Evolutionary conservation across 805 yeast species (phyloP).

Genomic region (Monosporozyma servazzii): DNA sequence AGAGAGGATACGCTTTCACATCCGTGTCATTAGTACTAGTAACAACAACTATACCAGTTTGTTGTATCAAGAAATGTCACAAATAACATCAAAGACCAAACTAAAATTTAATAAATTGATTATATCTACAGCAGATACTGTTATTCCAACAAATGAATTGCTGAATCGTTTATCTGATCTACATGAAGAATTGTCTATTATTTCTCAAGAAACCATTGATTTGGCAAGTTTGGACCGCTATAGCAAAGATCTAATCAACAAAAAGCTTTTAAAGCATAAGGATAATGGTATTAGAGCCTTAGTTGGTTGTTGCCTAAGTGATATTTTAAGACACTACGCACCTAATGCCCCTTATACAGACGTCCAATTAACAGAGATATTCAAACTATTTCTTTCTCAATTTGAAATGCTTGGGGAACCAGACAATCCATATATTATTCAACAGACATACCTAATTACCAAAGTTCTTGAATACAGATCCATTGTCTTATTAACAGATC

Average conservation of each 20-base stretch:
- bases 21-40: not conserved
- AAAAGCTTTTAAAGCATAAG: constrained; percentile 49
- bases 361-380: constrained; percentile 50
- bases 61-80: not conserved
- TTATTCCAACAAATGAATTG: constrained; percentile 55
- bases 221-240: constrained; percentile 36
- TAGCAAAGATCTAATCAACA: constrained; percentile 45
- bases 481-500: constrained; percentile 63
- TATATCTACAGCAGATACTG: constrained; percentile 46
- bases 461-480: constrained; percentile 68
- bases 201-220: constrained; percentile 54
- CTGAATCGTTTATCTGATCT: constrained; percentile 46
- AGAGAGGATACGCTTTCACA: not conserved
- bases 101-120: constrained; percentile 39
- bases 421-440: constrained; percentile 52
- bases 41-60: not conserved
- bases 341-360: constrained; percentile 85
- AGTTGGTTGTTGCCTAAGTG: constrained; percentile 66
- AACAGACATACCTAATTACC: constrained; percentile 56
- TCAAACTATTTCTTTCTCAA: constrained; percentile 56
- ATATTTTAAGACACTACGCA: constrained; percentile 67
- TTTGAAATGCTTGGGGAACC: constrained; percentile 46
- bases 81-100: constrained; percentile 7
- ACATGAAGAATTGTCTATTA: constrained; percentile 51
- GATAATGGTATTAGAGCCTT: constrained; percentile 63